A percentile compares a stretch with the other conserved stretches of the same genome.
phyloP scores from a whole-genome alignment of 1,284 basidiomycete species.

The Gomphus bonarii region DNA sequence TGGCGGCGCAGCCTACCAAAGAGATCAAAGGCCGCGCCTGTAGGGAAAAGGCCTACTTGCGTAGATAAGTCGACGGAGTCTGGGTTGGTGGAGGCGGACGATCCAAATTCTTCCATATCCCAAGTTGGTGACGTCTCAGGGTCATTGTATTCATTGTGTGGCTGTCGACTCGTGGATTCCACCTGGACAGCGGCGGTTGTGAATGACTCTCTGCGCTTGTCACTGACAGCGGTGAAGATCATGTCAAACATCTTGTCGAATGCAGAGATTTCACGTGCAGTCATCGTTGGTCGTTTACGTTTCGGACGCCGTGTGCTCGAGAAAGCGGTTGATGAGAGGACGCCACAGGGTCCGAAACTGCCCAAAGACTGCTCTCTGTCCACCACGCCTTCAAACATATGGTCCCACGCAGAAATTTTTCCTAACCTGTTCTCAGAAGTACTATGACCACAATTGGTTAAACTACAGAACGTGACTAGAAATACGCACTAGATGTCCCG shows the following conservation, averaged over 20 bases:
- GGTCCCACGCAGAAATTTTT: constrained; percentile 37
- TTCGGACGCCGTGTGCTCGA: constrained; percentile 11
- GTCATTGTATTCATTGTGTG: constrained; percentile 3
- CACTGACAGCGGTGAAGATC: constrained; percentile 49
- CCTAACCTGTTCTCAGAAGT: constrained; percentile 16
- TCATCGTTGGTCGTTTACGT: constrained; percentile 41
- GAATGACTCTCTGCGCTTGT: constrained; percentile 16
- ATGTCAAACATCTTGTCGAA: constrained; percentile 66
- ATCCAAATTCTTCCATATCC: constrained; percentile 16
- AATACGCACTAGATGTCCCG: background rate
- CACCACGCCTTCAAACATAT: constrained; percentile 40
- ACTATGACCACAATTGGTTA: background rate
- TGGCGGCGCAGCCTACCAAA: constrained; percentile 39
- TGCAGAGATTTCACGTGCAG: constrained; percentile 49
- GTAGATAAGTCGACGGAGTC: constrained; percentile 17
- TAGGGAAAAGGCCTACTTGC: background rate
- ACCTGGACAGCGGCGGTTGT: constrained; percentile 4
- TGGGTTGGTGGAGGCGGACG: constrained; percentile 15
- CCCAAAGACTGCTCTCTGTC: constrained; percentile 20
- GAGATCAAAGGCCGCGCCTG: constrained; percentile 21
- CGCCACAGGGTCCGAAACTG: constrained; percentile 13
- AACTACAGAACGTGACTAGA: background rate
- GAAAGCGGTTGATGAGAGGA: constrained; percentile 1
- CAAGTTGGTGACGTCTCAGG: background rate
- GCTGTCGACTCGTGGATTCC: constrained; percentile 14